Evolutionary conservation across 2,329 filamentous ascomycete species (phyloP), one percentile per base, ranked within the genome.

Genomic region (Scedosporium boydii): DNA sequence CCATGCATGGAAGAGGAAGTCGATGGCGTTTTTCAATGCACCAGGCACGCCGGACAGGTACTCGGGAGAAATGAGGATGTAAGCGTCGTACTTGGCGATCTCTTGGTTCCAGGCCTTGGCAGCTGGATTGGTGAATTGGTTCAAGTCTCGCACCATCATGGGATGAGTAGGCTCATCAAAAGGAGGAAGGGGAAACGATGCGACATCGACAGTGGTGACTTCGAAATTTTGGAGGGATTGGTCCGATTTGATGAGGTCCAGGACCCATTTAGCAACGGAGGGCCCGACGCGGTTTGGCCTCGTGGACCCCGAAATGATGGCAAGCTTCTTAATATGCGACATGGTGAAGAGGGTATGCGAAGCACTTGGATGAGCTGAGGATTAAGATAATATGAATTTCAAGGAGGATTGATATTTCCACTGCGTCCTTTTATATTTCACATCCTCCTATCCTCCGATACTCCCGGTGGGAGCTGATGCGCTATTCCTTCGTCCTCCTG

Each of bases 1-100:
- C 80, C 82, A 86, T 68, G 86, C 83, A 66, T 85, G 72, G 66
- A 76, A 79, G 0, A 87, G 75, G 67, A 84, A 87, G 69, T 87
- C 85, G 62, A 87, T 77, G 5, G 84, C 83, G 68, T 86, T 87
- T 74, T 87, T 87, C 58, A 82, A 71, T 6, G 74, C 77, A 0
- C 78, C 82, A 0, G 83, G 74, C 5, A 84, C 71, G 26, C 81
- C 78, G 69, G 73, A 80, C 73, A 87, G 86, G 68, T 86, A 87
- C 69, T 83, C 77, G 1, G 79, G 76, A n/a, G 77, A 75, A 53
- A 83, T 76, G 58, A 82, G 71, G 41, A 84, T 68, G 69, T 80
- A 82, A 16, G 68, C 80, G 58, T 79, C 75, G 69, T 79, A 74
- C 27, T 70, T 69, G n/a, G 69, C 65, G 46, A 82, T 78, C 64